These are phyloP conservation scores for Alternaria viburni DNA, from an alignment of 2,329 filamentous ascomycete species.

Conservation along the genomic window DNA sequence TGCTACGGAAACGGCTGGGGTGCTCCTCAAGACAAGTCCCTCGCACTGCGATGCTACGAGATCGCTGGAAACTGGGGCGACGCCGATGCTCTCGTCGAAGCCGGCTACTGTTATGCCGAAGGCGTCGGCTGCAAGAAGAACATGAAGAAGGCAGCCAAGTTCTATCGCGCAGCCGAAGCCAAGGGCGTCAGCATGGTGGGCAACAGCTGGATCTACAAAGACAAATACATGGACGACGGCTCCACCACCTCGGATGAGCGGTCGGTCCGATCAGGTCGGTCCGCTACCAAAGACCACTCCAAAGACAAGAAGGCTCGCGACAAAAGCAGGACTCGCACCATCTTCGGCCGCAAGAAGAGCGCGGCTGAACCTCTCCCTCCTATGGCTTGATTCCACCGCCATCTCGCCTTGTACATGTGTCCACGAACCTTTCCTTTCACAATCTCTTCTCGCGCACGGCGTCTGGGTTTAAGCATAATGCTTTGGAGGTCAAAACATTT, in stretches of 20 bases:
- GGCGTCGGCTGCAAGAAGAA: constrained; percentile 95
- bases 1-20: constrained; percentile 99
- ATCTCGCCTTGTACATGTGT: constrained; percentile 39
- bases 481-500: constrained; percentile 10
- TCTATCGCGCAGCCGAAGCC: constrained; percentile 87
- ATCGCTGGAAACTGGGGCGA: constrained; percentile 97
- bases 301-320: constrained; percentile 69
- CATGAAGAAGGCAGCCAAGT: constrained; percentile 88
- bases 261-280: constrained; percentile 58
- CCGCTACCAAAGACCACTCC: constrained; percentile 44
- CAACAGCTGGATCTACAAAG: constrained; percentile 98
- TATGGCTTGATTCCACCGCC: constrained; percentile 10
- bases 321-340: constrained; percentile 76
- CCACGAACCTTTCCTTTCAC: constrained; percentile 38
- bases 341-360: constrained; percentile 70
- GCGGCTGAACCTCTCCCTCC: constrained; percentile 21
- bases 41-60: constrained; percentile 92
- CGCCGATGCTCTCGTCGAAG: constrained; percentile 89
- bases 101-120: constrained; percentile 94
- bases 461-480: constrained; percentile 30
- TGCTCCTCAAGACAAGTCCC: constrained; percentile 85
- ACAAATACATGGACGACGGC: constrained; percentile 77
- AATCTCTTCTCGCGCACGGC: constrained; percentile 33
- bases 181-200: constrained; percentile 98
- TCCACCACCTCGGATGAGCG: constrained; percentile 43